phyloP scores from a whole-genome alignment of 306 rosid genomes.

The Cicer arietinum region DNA sequence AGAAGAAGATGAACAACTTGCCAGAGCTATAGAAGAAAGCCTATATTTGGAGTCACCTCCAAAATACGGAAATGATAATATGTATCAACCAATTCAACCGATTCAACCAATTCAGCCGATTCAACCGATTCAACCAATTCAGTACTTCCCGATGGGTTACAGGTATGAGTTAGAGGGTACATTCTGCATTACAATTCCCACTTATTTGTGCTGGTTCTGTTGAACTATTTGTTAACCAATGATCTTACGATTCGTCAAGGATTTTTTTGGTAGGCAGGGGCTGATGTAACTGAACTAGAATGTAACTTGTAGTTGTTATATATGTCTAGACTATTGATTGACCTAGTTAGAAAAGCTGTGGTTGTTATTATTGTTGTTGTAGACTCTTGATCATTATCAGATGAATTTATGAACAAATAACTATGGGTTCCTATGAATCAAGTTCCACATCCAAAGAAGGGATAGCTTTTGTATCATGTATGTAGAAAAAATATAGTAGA shows the following conservation, averaged over 20 bases:
- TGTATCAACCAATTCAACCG: conserved; percentile 56
- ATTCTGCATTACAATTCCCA: conserved; percentile 16
- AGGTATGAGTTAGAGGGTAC: conserved; percentile 57
- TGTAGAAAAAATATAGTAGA: too few species aligned
- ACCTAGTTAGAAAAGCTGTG: background rate
- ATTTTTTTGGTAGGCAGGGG: conserved; percentile 8
- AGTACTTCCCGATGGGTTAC: conserved; percentile 61
- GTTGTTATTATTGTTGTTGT: conserved; percentile 5
- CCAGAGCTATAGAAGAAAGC: conserved; percentile 90
- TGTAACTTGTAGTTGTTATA: conserved; percentile 15
- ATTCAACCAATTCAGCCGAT: too few species aligned
- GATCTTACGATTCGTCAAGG: background rate
- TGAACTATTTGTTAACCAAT: conserved; percentile 15
- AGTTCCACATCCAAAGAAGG: conserved; percentile 38
- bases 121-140: conserved; percentile 45
- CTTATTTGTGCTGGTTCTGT: conserved; percentile 24
- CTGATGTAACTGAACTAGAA: conserved; percentile 21
- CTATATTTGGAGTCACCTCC: conserved; percentile 78
- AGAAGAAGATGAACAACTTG: conserved; percentile 89
- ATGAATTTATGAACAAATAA: conserved; percentile 17
- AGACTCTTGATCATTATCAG: conserved; percentile 11
- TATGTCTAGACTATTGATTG: conserved; percentile 9
- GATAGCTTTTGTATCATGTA: conserved; percentile 1
- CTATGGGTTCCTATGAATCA: conserved; percentile 8
- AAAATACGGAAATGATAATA: conserved; percentile 61